Evolutionary conservation across 2,329 filamentous ascomycete species (phyloP).

Genomic region (Talaromyces sp.): DNA sequence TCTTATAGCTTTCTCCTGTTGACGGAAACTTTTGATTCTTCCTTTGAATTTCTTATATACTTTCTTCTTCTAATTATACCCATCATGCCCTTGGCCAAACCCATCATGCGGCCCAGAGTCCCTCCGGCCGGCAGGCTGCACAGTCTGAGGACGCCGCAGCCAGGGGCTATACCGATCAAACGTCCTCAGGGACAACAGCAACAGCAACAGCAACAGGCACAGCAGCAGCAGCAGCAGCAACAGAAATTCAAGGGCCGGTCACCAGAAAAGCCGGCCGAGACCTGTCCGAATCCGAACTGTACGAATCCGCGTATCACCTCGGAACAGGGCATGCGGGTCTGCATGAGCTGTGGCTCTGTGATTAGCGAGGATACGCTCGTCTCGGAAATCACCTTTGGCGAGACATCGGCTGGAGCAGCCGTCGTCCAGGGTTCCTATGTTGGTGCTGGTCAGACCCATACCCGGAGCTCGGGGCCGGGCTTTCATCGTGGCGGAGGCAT

Average conservation of each 20-base stretch:
- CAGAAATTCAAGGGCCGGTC: neutral
- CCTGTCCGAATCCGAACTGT: slow-evolving; percentile 41
- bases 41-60: neutral
- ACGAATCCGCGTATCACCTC: slow-evolving; percentile 40
- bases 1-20: neutral
- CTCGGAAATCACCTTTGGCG: slow-evolving; percentile 84
- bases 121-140: slow-evolving; percentile 32
- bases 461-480: slow-evolving; percentile 52
- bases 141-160: slow-evolving; percentile 32
- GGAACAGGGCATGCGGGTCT: slow-evolving; percentile 52
- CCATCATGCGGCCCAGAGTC: slow-evolving; percentile 26
- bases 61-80: neutral
- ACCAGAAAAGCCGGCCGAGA: slow-evolving; percentile 22
- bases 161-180: slow-evolving; percentile 28
- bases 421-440: slow-evolving; percentile 88
- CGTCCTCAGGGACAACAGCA: slow-evolving; percentile 22
- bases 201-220: too few relatives aligned
- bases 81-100: slow-evolving; percentile 27
- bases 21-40: neutral
- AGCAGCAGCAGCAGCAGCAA: neutral
- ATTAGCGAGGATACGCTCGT: slow-evolving; percentile 85
- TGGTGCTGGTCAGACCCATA: slow-evolving; percentile 75
- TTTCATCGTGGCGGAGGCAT: slow-evolving; percentile 43
- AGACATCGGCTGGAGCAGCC: slow-evolving; percentile 77
- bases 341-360: slow-evolving; percentile 77